A percentile compares a stretch with the other conserved stretches of the same genome.
Conservation (phyloP, 2,329 filamentous ascomycete genomes). For the Pseudophaeomoniella oleicola region DNA sequence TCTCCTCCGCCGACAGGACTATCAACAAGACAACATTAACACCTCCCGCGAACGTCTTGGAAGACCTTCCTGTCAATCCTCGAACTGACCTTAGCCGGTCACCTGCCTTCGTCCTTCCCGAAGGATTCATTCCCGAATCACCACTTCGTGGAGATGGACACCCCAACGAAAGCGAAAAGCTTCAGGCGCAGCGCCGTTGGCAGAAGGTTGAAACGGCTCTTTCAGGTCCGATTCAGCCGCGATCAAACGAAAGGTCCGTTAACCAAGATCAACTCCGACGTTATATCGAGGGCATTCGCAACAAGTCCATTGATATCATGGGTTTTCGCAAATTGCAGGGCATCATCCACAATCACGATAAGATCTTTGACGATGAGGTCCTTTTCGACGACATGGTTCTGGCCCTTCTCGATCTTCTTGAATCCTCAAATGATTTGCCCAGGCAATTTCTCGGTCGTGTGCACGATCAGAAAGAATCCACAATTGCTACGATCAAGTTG, state of each 20-base stretch:
- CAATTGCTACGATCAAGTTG: slow-evolving; percentile 24
- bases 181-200: background rate
- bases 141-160: slow-evolving; percentile 6
- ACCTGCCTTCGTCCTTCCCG: slow-evolving; percentile 14
- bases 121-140: slow-evolving; percentile 13
- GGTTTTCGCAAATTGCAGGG: slow-evolving; percentile 28
- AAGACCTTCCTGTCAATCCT: slow-evolving; percentile 22
- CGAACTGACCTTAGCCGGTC: background rate
- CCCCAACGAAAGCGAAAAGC: background rate
- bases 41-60: slow-evolving; percentile 16
- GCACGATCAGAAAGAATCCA: slow-evolving; percentile 25
- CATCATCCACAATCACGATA: slow-evolving; percentile 22
- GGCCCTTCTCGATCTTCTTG: slow-evolving; percentile 22
- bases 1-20: slow-evolving; percentile 2
- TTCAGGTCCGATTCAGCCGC: slow-evolving; percentile 16
- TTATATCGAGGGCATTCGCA: slow-evolving; percentile 20
- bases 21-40: slow-evolving; percentile 11
- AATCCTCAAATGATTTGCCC: slow-evolving; percentile 17
- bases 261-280: slow-evolving; percentile 23
- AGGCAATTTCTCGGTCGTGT: slow-evolving; percentile 12
- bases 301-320: slow-evolving; percentile 22
- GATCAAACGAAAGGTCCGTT: slow-evolving; percentile 22
- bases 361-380: slow-evolving; percentile 18
- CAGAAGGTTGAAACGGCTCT: background rate
- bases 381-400: slow-evolving; percentile 23